Base-by-base conservation (phyloP, 345 rosid genomes). In the Gossypium raimondii region DNA sequence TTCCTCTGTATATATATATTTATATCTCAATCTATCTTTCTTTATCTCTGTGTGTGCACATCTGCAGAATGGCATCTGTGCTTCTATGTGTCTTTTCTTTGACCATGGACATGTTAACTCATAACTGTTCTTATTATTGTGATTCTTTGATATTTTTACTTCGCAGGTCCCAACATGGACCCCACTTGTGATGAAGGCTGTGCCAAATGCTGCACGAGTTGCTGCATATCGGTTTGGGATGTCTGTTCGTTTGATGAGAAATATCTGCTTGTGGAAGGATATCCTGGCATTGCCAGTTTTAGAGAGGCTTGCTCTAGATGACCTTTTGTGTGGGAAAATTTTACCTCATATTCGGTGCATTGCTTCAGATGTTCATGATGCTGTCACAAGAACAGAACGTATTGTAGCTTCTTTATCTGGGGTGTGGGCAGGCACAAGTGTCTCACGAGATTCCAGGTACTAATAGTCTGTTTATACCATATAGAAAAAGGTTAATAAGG, bases 181-280 rank as follows among this genome's bases (percentile, higher is more conserved):
- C 78, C 89, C 89, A 18, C 86, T 89, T 76, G 85, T 87, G 47
- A 80, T 91, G 78, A 91, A 90, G 86, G 97, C 94, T 34, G 98
- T 95, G 78, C 97, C 97, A 50, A 86, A 77, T 80, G 92, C 98
- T 53, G 90, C 96, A 65, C 84, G 83, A 77, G 81, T 89, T 87
- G 90, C 91, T 44, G 98, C 98, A 27, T 95, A 91, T 76, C 84
- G 90, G 64, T 95, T 95, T 83, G 99, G 99, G 47, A 73, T 88
- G 81, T 87, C 96, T 61, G 81, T 95, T 74, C 97, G 97, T 71
- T 83, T 95, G 83, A 80, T 95, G 93, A 90, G 84, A 82, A 95
- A 91, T 75, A 90, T 95, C 68, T 90, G 98, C 81, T 76, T 87
- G 85, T 93, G 97, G 99, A 95, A 90, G 81, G 95, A 91, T 77